Conservation (phyloP, 306 rosid species). For the Cicer chorassanicum region DNA sequence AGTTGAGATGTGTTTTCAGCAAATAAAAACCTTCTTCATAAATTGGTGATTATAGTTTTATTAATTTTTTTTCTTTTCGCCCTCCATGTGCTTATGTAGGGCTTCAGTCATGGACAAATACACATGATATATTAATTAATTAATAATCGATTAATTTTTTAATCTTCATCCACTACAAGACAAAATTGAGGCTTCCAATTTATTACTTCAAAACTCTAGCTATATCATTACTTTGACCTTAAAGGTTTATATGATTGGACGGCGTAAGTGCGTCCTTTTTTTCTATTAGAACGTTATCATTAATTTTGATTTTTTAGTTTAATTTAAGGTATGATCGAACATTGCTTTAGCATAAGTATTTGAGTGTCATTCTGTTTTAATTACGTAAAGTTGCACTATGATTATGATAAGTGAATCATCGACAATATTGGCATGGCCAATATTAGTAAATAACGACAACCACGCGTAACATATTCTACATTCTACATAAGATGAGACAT, state of each 20-base stretch:
- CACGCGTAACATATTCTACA: too few relatives aligned
- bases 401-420: conserved; percentile 64
- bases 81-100: background rate
- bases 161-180: conserved; percentile 42
- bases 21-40: too few relatives aligned
- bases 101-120: conserved; percentile 35
- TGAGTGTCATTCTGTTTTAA: conserved; percentile 51
- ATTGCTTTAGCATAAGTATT: conserved; percentile 51
- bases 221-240: conserved; percentile 67
- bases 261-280: conserved; percentile 65
- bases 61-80: too few relatives aligned
- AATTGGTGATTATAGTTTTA: too few relatives aligned
- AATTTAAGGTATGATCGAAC: conserved; percentile 49
- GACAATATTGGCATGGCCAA: too few relatives aligned
- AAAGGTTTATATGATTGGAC: conserved; percentile 66
- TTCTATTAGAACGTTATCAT: conserved; percentile 56
- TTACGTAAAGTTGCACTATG: conserved; percentile 54
- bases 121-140: background rate
- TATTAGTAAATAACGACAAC: too few relatives aligned
- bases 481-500: too few relatives aligned
- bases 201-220: conserved; percentile 23
- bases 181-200: conserved; percentile 46
- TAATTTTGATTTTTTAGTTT: conserved; percentile 51
- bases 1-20: too few relatives aligned
- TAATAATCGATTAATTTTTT: background rate